Evolutionary conservation across 805 yeast genomes (phyloP).

Genomic region (Wickerhamiella cacticola): DNA sequence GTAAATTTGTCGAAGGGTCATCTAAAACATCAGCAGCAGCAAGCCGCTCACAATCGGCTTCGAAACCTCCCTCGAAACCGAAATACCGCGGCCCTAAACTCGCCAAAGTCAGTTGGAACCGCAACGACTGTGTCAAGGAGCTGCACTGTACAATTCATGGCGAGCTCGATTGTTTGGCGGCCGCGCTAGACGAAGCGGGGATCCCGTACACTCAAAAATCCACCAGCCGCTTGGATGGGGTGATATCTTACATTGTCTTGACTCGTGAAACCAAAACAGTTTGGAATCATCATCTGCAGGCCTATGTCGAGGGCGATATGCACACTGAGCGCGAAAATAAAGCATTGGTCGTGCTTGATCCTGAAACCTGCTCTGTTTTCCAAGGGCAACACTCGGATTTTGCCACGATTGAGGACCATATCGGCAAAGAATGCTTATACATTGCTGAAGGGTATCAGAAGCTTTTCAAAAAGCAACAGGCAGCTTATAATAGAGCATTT

Average conservation of each 20-base stretch:
- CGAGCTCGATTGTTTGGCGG: neutral
- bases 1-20: neutral
- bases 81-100: conserved; percentile 1
- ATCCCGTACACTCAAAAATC: neutral
- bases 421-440: conserved; percentile 1
- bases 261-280: neutral
- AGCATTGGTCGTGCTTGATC: neutral
- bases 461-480: neutral
- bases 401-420: neutral
- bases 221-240: neutral
- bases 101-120: neutral
- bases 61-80: neutral
- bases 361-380: neutral
- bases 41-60: too few relatives aligned
- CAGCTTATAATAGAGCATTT: conserved; percentile 2
- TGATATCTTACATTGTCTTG: neutral
- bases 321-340: conserved; percentile 3
- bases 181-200: neutral
- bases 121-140: conserved; percentile 5
- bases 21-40: neutral
- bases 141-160: neutral
- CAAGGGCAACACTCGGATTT: neutral
- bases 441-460: conserved; percentile 7
- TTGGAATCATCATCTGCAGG: conserved; percentile 1
- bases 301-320: conserved; percentile 7